phyloP scores from a whole-genome alignment of 2,329 filamentous ascomycete species.

The Emmonsiellopsis sp. region DNA sequence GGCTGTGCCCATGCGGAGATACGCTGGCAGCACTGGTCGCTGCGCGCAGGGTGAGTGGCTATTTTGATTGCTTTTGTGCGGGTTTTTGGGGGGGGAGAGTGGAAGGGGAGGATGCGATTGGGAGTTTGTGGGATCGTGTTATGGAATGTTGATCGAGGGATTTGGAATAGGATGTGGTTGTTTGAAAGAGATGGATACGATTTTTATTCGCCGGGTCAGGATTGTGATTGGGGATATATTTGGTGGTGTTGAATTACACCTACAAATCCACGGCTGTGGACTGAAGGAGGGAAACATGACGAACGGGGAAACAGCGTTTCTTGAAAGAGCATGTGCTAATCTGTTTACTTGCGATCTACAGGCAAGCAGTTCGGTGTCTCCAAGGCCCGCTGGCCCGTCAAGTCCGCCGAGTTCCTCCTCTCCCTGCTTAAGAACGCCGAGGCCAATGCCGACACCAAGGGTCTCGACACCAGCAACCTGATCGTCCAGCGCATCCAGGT shows the following conservation, averaged over 20 bases:
- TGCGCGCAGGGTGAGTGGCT: slow-evolving; percentile 84
- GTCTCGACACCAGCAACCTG: slow-evolving; percentile 93
- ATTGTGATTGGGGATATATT: background rate
- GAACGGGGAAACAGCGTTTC: background rate
- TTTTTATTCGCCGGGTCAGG: background rate
- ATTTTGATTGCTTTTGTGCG: background rate
- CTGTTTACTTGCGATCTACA: slow-evolving; percentile 32
- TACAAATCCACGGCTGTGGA: no score
- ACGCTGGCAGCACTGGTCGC: slow-evolving; percentile 90
- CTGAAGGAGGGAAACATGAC: background rate
- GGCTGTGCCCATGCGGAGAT: slow-evolving; percentile 96
- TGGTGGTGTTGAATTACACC: background rate
- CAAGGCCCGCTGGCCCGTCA: slow-evolving; percentile 97
- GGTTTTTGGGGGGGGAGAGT: slow-evolving; percentile 4
- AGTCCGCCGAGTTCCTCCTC: slow-evolving; percentile 97
- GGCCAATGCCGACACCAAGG: slow-evolving; percentile 94
- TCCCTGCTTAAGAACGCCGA: slow-evolving; percentile 96
- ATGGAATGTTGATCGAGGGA: background rate
- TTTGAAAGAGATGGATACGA: background rate
- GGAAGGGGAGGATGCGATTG: background rate
- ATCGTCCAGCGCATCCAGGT: slow-evolving; percentile 99
- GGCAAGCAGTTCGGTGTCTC: slow-evolving; percentile 98
- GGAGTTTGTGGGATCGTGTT: background rate
- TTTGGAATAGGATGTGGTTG: background rate
- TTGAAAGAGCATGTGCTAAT: slow-evolving; percentile 12